A percentile compares a stretch with the other conserved stretches of the same genome.
Evolutionary conservation across 176 grass and related monocot genomes (phyloP).

Genomic region (Dendrocalamus sinicus): DNA sequence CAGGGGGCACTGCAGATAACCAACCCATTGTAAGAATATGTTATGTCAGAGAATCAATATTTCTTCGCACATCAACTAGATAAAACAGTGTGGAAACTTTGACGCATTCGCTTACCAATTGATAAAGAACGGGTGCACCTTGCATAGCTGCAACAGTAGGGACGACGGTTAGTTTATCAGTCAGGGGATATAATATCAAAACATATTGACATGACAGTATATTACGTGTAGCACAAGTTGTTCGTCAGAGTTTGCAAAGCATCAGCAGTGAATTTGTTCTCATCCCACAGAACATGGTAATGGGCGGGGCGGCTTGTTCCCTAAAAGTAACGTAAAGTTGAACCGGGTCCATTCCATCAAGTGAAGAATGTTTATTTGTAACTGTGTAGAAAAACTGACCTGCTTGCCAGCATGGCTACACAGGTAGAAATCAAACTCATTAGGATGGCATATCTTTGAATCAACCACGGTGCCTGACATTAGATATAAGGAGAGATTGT

Average conservation of each 20-base stretch:
- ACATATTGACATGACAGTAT: neutral
- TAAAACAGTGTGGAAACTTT: neutral
- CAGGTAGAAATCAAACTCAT: slow-evolving; percentile 83
- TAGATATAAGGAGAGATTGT: neutral
- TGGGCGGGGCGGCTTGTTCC: slow-evolving; percentile 79
- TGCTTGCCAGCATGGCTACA: slow-evolving; percentile 83
- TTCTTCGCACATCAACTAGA: neutral
- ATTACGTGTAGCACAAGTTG: slow-evolving; percentile 86
- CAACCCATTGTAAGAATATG: slow-evolving; percentile 4
- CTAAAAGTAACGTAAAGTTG: slow-evolving; percentile 38
- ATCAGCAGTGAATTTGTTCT: slow-evolving; percentile 72
- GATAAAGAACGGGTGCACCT: slow-evolving; percentile 69
- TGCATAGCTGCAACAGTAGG: slow-evolving; percentile 58
- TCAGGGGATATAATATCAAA: slow-evolving; percentile 5
- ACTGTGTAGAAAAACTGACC: slow-evolving; percentile 44
- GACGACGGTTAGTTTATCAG: slow-evolving; percentile 9
- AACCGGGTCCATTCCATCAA: slow-evolving; percentile 19
- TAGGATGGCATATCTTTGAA: slow-evolving; percentile 88
- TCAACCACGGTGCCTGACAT: slow-evolving; percentile 70
- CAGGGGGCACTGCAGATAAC: slow-evolving; percentile 60
- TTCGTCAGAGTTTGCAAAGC: slow-evolving; percentile 74
- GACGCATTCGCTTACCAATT: slow-evolving; percentile 50
- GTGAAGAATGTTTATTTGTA: neutral
- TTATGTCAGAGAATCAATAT: neutral
- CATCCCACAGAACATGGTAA: slow-evolving; percentile 83